Percentiles rank a stretch among this genome's conserved stretches.
These are phyloP conservation scores for Solanum okadae DNA, from an alignment of 257 asterid species.

Conservation along the genomic window DNA sequence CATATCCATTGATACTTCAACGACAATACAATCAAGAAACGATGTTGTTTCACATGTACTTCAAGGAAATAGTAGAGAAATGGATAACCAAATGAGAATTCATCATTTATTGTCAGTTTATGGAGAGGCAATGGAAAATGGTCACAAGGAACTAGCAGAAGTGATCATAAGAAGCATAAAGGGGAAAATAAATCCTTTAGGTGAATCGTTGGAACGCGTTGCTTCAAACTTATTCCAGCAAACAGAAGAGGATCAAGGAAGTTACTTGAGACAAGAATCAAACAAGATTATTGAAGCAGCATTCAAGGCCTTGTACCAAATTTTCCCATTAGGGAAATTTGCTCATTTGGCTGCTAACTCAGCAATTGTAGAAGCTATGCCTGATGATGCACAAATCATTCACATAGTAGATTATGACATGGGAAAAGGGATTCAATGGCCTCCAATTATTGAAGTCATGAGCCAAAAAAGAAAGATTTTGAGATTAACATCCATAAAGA, in stretches of 20 bases:
- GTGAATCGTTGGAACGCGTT: constrained; percentile 39
- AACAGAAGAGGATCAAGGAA: constrained; percentile 25
- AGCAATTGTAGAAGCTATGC: constrained; percentile 26
- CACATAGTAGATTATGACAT: constrained; percentile 30
- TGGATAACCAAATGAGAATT: constrained; percentile 25
- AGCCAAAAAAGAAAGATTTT: constrained; percentile 20
- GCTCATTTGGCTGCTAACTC: constrained; percentile 34
- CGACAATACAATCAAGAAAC: background rate
- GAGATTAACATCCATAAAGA: constrained; percentile 39
- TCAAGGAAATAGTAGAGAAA: constrained; percentile 22
- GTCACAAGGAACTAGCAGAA: constrained; percentile 36
- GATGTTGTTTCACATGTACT: constrained; percentile 3
- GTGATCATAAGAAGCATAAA: constrained; percentile 34
- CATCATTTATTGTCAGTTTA: constrained; percentile 49
- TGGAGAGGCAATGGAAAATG: constrained; percentile 51
- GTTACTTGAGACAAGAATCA: constrained; percentile 42
- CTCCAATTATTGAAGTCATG: constrained; percentile 45
- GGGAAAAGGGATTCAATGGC: constrained; percentile 42
- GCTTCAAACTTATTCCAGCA: constrained; percentile 45
- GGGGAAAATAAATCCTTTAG: constrained; percentile 37
- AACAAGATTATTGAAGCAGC: constrained; percentile 37
- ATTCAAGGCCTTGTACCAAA: constrained; percentile 35
- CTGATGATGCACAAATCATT: constrained; percentile 1
- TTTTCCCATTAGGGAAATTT: constrained; percentile 19
- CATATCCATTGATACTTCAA: constrained; percentile 19